phyloP scores from a whole-genome alignment of 768 basidiomycete genomes.

The Ephemerocybe angulata region DNA sequence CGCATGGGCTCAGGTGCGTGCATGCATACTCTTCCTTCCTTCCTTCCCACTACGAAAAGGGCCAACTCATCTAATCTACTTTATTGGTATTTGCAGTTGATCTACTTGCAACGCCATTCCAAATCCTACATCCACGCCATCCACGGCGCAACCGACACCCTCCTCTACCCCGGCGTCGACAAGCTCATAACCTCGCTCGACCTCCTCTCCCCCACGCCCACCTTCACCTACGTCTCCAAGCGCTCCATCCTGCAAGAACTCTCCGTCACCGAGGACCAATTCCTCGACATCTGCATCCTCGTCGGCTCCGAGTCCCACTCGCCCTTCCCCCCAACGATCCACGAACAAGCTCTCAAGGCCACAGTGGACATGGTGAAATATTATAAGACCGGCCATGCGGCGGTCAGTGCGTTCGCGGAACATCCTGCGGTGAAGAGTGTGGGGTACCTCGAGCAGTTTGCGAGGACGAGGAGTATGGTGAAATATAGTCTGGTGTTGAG shows the following conservation, averaged over 20 bases:
- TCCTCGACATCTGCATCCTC: slow-evolving; percentile 90
- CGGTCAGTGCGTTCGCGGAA: slow-evolving; percentile 72
- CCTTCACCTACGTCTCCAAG: slow-evolving; percentile 86
- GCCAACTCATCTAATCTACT: too few species aligned
- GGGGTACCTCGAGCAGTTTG: slow-evolving; percentile 82
- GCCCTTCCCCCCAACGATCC: slow-evolving; percentile 77
- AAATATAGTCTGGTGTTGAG: slow-evolving; percentile 88
- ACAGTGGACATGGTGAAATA: slow-evolving; percentile 91
- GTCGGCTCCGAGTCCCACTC: slow-evolving; percentile 82
- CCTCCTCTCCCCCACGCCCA: slow-evolving; percentile 59
- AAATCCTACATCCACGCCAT: slow-evolving; percentile 95
- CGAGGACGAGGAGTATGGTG: slow-evolving; percentile 86
- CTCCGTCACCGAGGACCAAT: slow-evolving; percentile 77
- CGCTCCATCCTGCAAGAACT: slow-evolving; percentile 57
- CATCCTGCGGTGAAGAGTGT: slow-evolving; percentile 79
- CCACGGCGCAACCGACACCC: slow-evolving; percentile 84
- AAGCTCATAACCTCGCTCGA: slow-evolving; percentile 89
- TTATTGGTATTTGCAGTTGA: slow-evolving; percentile 51
- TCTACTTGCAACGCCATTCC: slow-evolving; percentile 89
- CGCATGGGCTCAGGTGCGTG: slow-evolving; percentile 89
- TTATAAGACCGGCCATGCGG: slow-evolving; percentile 84
- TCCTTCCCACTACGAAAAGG: too few species aligned
- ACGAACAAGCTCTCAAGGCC: slow-evolving; percentile 78
- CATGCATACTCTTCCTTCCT: slow-evolving; percentile 10
- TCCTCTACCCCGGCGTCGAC: slow-evolving; percentile 85